Evolutionary conservation across 2,329 filamentous ascomycete species (phyloP), one percentile per base, ranked within the genome.

Genomic region (Tolypocladium tropicale): DNA sequence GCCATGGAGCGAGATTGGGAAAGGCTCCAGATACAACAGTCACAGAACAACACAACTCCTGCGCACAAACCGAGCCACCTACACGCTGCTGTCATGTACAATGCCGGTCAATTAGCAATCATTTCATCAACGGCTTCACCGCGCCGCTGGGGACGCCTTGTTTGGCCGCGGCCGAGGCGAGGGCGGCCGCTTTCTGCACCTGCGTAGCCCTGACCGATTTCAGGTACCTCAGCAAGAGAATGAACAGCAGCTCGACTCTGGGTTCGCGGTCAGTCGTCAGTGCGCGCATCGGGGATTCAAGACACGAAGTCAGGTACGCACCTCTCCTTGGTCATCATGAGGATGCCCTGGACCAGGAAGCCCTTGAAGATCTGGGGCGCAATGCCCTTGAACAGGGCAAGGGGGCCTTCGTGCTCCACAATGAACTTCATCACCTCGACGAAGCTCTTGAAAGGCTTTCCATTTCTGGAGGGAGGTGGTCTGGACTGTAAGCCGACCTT

Each of bases 311-410:
- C 36, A 1, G 52, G 4, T 9, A 66, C 78, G 62, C 78, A 91
- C 89, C 91, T 83, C 74, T 99, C 94, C 75, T 99, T 99, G 52
- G 91, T 94, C 91, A 96, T 99, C 94, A 99, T 99, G 41, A 99
- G 78, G 56, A 99, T 84, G 53, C 94, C 94, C 68, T 99, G 94
- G 2, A 99, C 94, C 52, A 99, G 70, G 54, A 99, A 74, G 1
- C 94, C 94, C 74, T 99, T 99, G 57, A 91, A 72, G 53, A 99
- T 88, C 71, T 99, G 94, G 3, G 94, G 94, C 0, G 84, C 91
- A 62, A 99, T 96, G 46, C 94, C 94, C 76, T 99, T 99, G 78
- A 97, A 99, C 1, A 99, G 78, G n/a, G 88, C 88, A 14, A 86
- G 65, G 1, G 82, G 70, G 4, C 94, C 94, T 69, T 99, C 94